Evolutionary conservation across 257 asterid genomes (phyloP).

Genomic region (Salvia miltiorrhiza): DNA sequence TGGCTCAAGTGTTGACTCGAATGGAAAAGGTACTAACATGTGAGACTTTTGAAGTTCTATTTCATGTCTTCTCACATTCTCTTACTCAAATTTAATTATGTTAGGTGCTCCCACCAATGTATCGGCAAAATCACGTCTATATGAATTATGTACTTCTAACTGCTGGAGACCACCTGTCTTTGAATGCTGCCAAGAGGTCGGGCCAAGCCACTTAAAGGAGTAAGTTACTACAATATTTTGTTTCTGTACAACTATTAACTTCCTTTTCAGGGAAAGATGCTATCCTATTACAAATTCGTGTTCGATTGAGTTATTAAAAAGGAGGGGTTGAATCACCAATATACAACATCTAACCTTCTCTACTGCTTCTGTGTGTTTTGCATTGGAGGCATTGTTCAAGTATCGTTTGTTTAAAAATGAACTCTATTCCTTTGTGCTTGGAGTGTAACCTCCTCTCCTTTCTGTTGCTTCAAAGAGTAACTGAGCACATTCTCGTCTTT

Average conservation of each 20-base stretch:
- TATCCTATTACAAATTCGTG: neutral
- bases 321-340: neutral
- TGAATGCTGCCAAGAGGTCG: constrained; percentile 66
- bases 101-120: constrained; percentile 43
- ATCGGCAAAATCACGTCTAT: constrained; percentile 63
- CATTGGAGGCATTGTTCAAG: neutral
- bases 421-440: neutral
- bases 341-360: neutral
- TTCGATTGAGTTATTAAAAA: constrained; percentile 1
- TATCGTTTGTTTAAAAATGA: neutral
- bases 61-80: constrained; percentile 11
- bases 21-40: constrained; percentile 48
- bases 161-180: constrained; percentile 84
- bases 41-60: constrained; percentile 13
- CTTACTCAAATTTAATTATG: constrained; percentile 22
- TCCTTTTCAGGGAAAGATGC: neutral
- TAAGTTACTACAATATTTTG: constrained; percentile 38
- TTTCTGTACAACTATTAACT: neutral
- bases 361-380: neutral
- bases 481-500: constrained; percentile 1
- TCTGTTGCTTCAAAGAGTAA: neutral
- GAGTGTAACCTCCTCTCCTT: neutral
- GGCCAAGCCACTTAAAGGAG: constrained; percentile 81
- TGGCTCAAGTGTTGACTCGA: constrained; percentile 15
- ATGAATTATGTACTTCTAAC: constrained; percentile 73